phyloP scores from a whole-genome alignment of 768 basidiomycete genomes.

The Xerocomus brunneocitrinus region DNA sequence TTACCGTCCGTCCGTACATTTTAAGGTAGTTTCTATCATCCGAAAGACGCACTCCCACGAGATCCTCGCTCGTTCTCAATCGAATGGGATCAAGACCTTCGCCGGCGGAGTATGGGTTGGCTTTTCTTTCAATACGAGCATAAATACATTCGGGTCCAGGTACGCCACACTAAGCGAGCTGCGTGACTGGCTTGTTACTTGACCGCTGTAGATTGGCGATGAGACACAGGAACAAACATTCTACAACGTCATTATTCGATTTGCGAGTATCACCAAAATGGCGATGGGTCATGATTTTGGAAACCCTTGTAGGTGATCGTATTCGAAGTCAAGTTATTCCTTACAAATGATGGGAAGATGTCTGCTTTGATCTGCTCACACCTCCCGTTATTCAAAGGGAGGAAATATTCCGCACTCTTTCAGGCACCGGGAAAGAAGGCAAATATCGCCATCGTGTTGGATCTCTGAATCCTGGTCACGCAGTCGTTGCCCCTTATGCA shows the following conservation, averaged over 20 bases:
- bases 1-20: not conserved
- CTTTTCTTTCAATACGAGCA: conserved; percentile 65
- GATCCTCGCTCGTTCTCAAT: conserved; percentile 56
- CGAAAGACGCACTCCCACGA: conserved; percentile 21
- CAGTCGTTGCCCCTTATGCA: conserved; percentile 60
- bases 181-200: not conserved
- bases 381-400: conserved; percentile 63
- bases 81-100: conserved; percentile 61
- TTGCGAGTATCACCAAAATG: conserved; percentile 56
- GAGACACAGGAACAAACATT: conserved; percentile 47
- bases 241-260: conserved; percentile 48
- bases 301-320: conserved; percentile 50
- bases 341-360: conserved; percentile 37
- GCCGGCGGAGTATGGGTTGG: conserved; percentile 43
- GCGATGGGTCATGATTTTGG: conserved; percentile 57
- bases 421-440: conserved; percentile 29
- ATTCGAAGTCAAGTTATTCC: conserved; percentile 4
- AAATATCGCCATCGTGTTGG: conserved; percentile 54
- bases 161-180: conserved; percentile 25
- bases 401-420: conserved; percentile 51
- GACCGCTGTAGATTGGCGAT: conserved; percentile 51
- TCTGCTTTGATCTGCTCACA: conserved; percentile 62
- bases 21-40: conserved; percentile 28
- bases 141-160: conserved; percentile 60
- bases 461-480: conserved; percentile 55